Evolutionary conservation across 176 grass and related monocot genomes (phyloP).

Genomic region (Oryza glumipatula): DNA sequence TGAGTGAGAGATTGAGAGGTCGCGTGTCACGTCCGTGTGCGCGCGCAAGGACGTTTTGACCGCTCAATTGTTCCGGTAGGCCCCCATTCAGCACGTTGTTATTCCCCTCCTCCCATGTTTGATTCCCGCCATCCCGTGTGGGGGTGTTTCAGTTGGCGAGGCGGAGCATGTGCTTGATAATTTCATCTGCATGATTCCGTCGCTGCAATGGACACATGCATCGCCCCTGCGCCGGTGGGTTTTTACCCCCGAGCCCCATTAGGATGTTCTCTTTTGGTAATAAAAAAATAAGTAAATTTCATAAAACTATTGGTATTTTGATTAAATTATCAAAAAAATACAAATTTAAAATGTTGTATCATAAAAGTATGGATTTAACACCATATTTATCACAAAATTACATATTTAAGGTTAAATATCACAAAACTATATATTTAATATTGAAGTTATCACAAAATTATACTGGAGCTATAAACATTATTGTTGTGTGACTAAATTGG

Average conservation of each 20-base stretch:
- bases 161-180: slow-evolving; percentile 19
- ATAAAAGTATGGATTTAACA: too few relatives aligned
- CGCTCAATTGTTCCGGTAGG: neutral
- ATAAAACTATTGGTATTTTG: too few relatives aligned
- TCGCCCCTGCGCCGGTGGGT: neutral
- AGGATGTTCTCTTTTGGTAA: too few relatives aligned
- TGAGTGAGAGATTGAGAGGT: neutral
- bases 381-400: too few relatives aligned
- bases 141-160: neutral
- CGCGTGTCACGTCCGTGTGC: neutral
- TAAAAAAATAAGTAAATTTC: too few relatives aligned
- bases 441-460: too few relatives aligned
- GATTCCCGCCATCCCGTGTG: slow-evolving; percentile 3
- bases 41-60: slow-evolving; percentile 39
- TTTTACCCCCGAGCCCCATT: neutral
- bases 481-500: too few relatives aligned
- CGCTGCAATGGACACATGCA: neutral
- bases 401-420: too few relatives aligned
- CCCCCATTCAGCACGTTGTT: neutral
- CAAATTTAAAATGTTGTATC: too few relatives aligned
- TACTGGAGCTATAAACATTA: too few relatives aligned
- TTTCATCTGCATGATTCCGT: neutral
- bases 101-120: neutral
- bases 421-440: too few relatives aligned
- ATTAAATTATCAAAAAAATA: too few relatives aligned